phyloP scores from a whole-genome alignment of 2,329 filamentous ascomycete genomes.

The Zymoseptoria pseudotritici region DNA sequence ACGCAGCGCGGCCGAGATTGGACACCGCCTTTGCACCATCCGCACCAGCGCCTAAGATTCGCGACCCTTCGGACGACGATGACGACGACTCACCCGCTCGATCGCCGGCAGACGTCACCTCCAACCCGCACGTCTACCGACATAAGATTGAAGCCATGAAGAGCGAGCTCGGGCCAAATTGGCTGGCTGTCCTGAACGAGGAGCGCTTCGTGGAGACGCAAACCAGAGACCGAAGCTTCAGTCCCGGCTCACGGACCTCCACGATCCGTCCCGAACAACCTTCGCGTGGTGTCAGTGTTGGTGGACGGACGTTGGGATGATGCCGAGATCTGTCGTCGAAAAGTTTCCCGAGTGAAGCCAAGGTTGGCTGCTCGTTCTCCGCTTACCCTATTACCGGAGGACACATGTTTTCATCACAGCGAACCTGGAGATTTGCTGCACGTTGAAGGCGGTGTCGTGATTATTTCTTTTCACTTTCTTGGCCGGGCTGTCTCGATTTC shows the following conservation, averaged over 20 bases:
- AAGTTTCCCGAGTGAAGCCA: not conserved
- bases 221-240: constrained; percentile 18
- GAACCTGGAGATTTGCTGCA: not conserved
- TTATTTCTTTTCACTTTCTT: not conserved
- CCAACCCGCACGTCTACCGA: constrained; percentile 50
- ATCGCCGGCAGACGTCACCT: constrained; percentile 22
- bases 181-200: constrained; percentile 79
- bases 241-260: constrained; percentile 21
- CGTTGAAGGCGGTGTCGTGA: not conserved
- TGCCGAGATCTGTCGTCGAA: not conserved
- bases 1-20: constrained; percentile 20
- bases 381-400: not conserved
- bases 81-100: not conserved
- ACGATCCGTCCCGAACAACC: constrained; percentile 19
- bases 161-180: constrained; percentile 77
- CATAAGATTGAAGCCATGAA: constrained; percentile 82
- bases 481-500: not conserved
- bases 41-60: constrained; percentile 21
- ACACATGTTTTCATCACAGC: not conserved
- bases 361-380: not conserved
- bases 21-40: constrained; percentile 25
- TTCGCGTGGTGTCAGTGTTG: constrained; percentile 24
- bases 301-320: constrained; percentile 29
- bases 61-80: constrained; percentile 25
- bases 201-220: constrained; percentile 47